Base-by-base conservation (phyloP, 2,329 filamentous ascomycete genomes). In the Juglanconis sp. region DNA sequence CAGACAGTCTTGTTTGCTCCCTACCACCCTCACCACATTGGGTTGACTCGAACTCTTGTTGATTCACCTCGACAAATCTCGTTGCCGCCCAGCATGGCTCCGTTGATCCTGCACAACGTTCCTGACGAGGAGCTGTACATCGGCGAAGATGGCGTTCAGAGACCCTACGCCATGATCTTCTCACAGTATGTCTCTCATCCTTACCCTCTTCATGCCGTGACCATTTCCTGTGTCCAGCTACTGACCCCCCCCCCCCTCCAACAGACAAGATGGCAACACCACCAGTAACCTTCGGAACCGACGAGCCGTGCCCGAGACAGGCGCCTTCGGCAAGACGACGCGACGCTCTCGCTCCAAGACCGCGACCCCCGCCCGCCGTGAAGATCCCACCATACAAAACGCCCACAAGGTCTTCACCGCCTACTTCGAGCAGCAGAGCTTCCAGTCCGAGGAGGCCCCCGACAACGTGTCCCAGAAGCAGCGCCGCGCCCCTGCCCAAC, bases 321-420 rank as follows among this genome's bases (percentile, higher is more conserved):
- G 86, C 46, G 86, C 86, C 3, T 88, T 88, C 71, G 86, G 86
- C 61, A 87, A 87, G 70, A 87, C 86, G n/a, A 86, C 82, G 49
- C 79, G 85, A 53, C 79, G 86, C 63, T 87, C 85, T 51, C 80
- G 85, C 66, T 87, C 84, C 34, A 81, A 84, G 65, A 86, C 84
- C 4, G 83, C 82, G 63, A 87, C 80, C 9, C 80, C 81, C 38
- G 77, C 83, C 40, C 79, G 80, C 68, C 80, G 80, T 65, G 85
- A 87, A 70, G 85, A 87, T 69, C 83, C 84, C 17, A 87, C 84
- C 3, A 78, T 85, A 66, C 79, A 82, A 59, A 84, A 81, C 10
- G 86, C 85, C 60, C 85, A 88, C 70, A 81, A 79, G 68, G 75
- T 88, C 56, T 88, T 88, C 66, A 78, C 81, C 66, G 79, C 78